Evolutionary conservation across 179 eudicot genomes (phyloP).

Genomic region (Vitellaria paradoxa): DNA sequence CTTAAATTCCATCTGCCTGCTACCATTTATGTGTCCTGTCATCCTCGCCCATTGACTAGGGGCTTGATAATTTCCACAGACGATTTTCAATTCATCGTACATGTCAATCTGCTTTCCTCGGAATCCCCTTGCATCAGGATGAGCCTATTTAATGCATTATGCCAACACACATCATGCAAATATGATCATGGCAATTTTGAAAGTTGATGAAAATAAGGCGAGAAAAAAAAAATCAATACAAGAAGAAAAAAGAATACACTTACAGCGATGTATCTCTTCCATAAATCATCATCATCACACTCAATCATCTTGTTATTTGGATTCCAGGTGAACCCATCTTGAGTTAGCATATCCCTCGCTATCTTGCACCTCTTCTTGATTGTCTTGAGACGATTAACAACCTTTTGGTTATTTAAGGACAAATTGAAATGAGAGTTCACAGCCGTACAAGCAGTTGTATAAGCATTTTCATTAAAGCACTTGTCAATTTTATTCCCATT

Average conservation of each 20-base stretch:
- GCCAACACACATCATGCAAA: not conserved
- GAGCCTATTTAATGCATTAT: slow-evolving; percentile 11
- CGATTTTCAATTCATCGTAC: slow-evolving; percentile 21
- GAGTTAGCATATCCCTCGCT: slow-evolving; percentile 18
- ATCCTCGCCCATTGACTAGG: slow-evolving; percentile 21
- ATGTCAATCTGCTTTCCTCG: slow-evolving; percentile 15
- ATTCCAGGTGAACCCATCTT: slow-evolving; percentile 20
- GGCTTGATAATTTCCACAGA: slow-evolving; percentile 20
- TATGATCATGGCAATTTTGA: not conserved
- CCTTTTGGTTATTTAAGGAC: slow-evolving; percentile 21
- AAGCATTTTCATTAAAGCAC: slow-evolving; percentile 22
- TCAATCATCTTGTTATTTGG: slow-evolving; percentile 19
- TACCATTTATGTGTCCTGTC: slow-evolving; percentile 18
- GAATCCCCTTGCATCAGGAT: slow-evolving; percentile 21
- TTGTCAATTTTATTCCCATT: slow-evolving; percentile 20
- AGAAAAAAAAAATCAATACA: not conserved
- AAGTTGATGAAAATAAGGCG: not conserved
- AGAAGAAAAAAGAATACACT: not conserved
- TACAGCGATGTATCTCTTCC: too few relatives aligned
- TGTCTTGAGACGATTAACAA: slow-evolving; percentile 18
- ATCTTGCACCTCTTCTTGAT: slow-evolving; percentile 20
- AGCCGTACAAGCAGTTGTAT: slow-evolving; percentile 16
- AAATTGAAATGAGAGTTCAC: slow-evolving; percentile 18
- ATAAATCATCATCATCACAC: slow-evolving; percentile 10
- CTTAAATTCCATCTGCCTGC: slow-evolving; percentile 8